A percentile compares a stretch with the other conserved stretches of the same genome.
Evolutionary conservation across 352 stramenopile species (phyloP).

Genomic region (Phytophthora hibernalis): DNA sequence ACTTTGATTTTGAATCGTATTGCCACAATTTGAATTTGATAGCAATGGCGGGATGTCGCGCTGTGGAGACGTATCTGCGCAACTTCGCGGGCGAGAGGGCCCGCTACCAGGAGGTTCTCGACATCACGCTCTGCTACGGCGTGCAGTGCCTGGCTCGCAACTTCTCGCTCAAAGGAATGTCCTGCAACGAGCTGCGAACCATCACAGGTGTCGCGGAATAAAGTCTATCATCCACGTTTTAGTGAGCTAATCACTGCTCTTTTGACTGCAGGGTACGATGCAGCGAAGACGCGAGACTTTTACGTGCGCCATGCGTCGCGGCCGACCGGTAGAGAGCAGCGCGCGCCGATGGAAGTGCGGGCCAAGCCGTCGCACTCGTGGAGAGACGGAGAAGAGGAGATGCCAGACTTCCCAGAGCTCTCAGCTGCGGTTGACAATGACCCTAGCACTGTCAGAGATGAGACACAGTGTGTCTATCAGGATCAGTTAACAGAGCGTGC

Average conservation of each 20-base stretch:
- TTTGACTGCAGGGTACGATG: slow-evolving; percentile 46
- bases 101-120: slow-evolving; percentile 65
- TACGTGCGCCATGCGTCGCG: slow-evolving; percentile 60
- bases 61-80: slow-evolving; percentile 70
- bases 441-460: slow-evolving; percentile 15
- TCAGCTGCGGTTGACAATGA: neutral
- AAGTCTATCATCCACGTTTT: neutral
- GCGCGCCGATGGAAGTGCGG: slow-evolving; percentile 37
- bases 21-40: slow-evolving; percentile 29
- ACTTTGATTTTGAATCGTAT: no score
- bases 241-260: neutral
- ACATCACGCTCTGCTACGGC: slow-evolving; percentile 78
- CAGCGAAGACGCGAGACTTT: slow-evolving; percentile 59
- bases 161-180: slow-evolving; percentile 71
- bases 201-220: slow-evolving; percentile 47
- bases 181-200: slow-evolving; percentile 58
- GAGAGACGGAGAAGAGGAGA: slow-evolving; percentile 62
- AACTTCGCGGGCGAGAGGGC: slow-evolving; percentile 68
- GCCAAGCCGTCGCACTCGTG: slow-evolving; percentile 72
- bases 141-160: slow-evolving; percentile 71
- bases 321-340: slow-evolving; percentile 8
- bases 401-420: slow-evolving; percentile 30
- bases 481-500: slow-evolving; percentile 11
- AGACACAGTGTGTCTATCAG: slow-evolving; percentile 49
- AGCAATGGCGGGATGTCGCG: slow-evolving; percentile 29